Conservation (phyloP, 164 flowering plant species). For the Berberis vulgaris region DNA sequence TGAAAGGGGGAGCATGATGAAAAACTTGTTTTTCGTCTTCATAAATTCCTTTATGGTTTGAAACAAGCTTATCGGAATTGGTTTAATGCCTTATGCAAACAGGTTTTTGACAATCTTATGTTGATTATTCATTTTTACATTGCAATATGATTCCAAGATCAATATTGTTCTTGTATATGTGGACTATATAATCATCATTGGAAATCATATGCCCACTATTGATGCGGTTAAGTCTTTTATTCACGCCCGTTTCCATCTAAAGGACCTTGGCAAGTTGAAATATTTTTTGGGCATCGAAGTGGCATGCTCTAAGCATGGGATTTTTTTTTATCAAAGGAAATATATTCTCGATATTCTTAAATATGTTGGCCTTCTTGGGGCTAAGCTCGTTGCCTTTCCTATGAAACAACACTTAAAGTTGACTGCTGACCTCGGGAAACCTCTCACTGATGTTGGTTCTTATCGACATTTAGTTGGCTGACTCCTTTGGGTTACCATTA, state of each 20-base stretch:
- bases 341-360: not conserved
- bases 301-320: not conserved
- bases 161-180: not conserved
- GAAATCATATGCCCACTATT: not conserved
- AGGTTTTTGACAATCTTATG: not conserved
- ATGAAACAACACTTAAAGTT: not conserved
- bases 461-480: not conserved
- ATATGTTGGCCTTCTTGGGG: not conserved
- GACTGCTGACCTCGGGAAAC: not conserved
- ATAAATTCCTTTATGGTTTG: not conserved
- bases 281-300: constrained; percentile 1
- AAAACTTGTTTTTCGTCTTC: not conserved
- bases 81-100: not conserved
- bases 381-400: not conserved
- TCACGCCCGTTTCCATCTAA: not conserved
- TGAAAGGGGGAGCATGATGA: not conserved
- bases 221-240: not conserved
- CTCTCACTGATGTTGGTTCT: no score
- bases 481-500: not conserved
- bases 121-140: not conserved
- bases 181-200: not conserved
- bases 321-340: not conserved
- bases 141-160: not conserved
- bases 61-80: not conserved
- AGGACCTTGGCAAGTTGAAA: not conserved